phyloP scores from a whole-genome alignment of 1,284 basidiomycete genomes.

The Agaricales sp. region DNA sequence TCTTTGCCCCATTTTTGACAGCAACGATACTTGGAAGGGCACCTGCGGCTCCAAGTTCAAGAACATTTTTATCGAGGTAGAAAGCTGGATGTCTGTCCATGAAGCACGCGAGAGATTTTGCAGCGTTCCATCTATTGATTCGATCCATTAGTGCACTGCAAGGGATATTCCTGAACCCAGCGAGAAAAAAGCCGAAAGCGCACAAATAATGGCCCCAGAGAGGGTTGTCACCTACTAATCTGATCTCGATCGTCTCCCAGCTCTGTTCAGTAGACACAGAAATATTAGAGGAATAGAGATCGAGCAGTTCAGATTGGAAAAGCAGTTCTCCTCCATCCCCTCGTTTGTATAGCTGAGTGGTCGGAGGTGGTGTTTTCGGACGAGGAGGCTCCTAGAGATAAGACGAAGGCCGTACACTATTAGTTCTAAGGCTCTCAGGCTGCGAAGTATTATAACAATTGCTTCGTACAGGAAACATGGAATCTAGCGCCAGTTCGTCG shows the following conservation, averaged over 20 bases:
- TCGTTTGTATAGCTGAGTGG: neutral
- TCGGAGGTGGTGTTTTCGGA: neutral
- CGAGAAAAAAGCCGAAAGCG: conserved; percentile 15
- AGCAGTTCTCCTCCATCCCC: neutral
- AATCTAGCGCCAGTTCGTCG: conserved; percentile 18
- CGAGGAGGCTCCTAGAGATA: conserved; percentile 25
- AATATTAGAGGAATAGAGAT: neutral
- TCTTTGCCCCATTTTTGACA: conserved; percentile 55
- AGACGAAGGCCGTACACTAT: neutral
- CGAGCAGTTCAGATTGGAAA: neutral
- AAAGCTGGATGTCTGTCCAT: conserved; percentile 48
- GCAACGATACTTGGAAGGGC: conserved; percentile 78
- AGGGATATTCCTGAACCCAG: neutral
- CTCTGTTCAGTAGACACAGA: conserved; percentile 9
- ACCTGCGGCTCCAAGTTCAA: conserved; percentile 92
- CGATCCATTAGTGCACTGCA: no score
- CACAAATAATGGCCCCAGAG: conserved; percentile 89
- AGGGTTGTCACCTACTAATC: conserved; percentile 81
- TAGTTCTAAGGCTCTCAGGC: neutral
- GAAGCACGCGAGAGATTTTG: conserved; percentile 64
- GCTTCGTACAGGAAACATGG: conserved; percentile 25
- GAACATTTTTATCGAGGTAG: conserved; percentile 37
- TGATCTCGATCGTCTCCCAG: conserved; percentile 48
- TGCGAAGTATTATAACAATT: neutral
- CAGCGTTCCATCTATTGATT: conserved; percentile 74